Evolutionary conservation across 163 green algal genomes (phyloP).

Genomic region (Volvox carteri): DNA sequence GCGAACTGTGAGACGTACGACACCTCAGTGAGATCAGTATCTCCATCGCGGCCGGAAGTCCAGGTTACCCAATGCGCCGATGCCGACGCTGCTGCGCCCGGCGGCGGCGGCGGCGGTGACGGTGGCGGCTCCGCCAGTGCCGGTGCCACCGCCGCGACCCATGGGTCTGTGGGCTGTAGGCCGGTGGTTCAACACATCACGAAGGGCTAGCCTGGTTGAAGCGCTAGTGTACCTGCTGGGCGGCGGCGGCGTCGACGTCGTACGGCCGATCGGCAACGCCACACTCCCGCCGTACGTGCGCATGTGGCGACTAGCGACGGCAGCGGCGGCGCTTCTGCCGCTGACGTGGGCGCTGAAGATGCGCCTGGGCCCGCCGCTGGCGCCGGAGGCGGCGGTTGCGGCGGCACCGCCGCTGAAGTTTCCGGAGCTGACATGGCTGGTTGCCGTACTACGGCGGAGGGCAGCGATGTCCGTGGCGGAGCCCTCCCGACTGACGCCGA

Average conservation of each 20-base stretch:
- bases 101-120: too few relatives aligned
- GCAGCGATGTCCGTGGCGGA: background rate
- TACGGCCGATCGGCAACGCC: background rate
- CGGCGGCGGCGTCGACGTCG: background rate
- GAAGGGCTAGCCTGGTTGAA: constrained; percentile 38
- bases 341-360: background rate
- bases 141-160: too few relatives aligned
- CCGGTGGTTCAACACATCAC: constrained; percentile 28
- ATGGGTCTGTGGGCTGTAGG: background rate
- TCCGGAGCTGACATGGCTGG: background rate
- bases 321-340: too few relatives aligned
- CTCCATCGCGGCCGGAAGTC: constrained; percentile 43
- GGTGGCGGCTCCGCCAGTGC: too few relatives aligned
- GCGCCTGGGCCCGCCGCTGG: background rate
- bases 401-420: background rate
- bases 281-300: background rate
- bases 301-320: background rate
- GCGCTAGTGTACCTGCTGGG: constrained; percentile 26
- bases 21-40: constrained; percentile 1
- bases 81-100: constrained; percentile 4
- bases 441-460: background rate
- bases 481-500: too few relatives aligned
- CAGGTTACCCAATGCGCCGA: background rate
- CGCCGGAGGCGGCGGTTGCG: background rate
- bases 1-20: too few relatives aligned